phyloP scores from a whole-genome alignment of 2,329 filamentous ascomycete genomes.

The Elsinoe perseae region DNA sequence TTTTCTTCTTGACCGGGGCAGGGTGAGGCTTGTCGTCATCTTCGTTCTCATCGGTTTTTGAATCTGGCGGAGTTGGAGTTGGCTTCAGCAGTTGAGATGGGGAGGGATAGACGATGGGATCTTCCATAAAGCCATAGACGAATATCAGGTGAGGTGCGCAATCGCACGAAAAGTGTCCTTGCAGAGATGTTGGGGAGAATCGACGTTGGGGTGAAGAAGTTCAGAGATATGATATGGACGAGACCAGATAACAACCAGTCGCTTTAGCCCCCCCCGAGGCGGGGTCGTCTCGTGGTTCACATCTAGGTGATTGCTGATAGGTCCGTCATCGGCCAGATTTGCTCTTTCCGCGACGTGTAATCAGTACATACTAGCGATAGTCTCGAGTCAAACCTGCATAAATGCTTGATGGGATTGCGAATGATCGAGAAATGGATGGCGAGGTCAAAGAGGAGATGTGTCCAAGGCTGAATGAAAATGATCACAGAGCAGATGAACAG shows the following conservation, averaged over 20 bases:
- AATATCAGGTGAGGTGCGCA: neutral
- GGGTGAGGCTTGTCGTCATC: conserved; percentile 24
- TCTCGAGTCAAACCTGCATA: conserved; percentile 5
- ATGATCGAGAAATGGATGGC: neutral
- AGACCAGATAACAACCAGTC: neutral
- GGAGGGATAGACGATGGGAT: conserved; percentile 54
- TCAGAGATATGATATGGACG: neutral
- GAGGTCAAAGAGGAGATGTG: neutral
- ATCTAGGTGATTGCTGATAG: neutral
- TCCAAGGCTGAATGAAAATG: neutral
- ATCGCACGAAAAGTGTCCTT: conserved; percentile 7
- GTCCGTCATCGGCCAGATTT: neutral
- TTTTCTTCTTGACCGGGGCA: conserved; percentile 19
- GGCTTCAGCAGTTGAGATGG: conserved; percentile 48
- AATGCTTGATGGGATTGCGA: neutral
- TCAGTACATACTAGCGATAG: neutral
- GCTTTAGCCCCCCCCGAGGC: conserved; percentile 12
- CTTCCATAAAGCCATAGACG: conserved; percentile 35
- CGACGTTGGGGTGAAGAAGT: conserved; percentile 6
- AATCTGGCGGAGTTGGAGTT: conserved; percentile 24
- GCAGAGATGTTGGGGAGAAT: neutral
- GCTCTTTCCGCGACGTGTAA: neutral
- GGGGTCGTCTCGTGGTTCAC: conserved; percentile 1
- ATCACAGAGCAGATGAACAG: neutral
- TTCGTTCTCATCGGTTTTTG: conserved; percentile 24